These are phyloP conservation scores for Solanum hybrid DNA, from an alignment of 305 asterid genomes.

Conservation along the genomic window DNA sequence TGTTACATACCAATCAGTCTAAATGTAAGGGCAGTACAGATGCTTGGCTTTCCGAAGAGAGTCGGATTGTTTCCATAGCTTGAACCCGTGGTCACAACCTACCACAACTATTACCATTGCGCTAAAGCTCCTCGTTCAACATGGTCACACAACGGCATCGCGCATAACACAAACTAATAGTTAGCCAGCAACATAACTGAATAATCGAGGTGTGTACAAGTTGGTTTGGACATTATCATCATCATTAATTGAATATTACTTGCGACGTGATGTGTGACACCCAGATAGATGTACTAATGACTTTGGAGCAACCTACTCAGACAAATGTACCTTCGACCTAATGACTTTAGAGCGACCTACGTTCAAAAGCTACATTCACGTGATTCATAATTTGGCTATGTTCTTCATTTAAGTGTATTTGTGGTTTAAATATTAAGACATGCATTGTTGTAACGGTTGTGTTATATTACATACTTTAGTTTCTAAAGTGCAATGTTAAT, in stretches of 20 bases:
- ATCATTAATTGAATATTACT: neutral
- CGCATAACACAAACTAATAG: neutral
- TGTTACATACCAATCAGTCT: neutral
- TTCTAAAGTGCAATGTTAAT: neutral
- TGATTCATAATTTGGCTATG: neutral
- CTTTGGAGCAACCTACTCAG: neutral
- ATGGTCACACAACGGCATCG: neutral
- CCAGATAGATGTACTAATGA: neutral
- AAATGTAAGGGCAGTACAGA: neutral
- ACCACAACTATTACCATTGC: neutral
- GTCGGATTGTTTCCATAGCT: neutral
- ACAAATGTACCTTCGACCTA: neutral
- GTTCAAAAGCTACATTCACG: neutral
- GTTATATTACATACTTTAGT: neutral
- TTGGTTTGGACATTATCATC: neutral
- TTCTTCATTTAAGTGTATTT: neutral
- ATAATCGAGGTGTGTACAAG: neutral
- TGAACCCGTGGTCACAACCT: neutral
- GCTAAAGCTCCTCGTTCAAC: neutral
- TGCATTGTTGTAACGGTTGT: neutral
- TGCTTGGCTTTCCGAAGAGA: neutral
- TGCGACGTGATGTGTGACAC: neutral
- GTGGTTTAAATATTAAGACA: neutral
- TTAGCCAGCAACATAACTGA: neutral
- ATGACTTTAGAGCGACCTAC: neutral